phyloP scores from a whole-genome alignment of 257 asterid species.

The Solanum phureja region DNA sequence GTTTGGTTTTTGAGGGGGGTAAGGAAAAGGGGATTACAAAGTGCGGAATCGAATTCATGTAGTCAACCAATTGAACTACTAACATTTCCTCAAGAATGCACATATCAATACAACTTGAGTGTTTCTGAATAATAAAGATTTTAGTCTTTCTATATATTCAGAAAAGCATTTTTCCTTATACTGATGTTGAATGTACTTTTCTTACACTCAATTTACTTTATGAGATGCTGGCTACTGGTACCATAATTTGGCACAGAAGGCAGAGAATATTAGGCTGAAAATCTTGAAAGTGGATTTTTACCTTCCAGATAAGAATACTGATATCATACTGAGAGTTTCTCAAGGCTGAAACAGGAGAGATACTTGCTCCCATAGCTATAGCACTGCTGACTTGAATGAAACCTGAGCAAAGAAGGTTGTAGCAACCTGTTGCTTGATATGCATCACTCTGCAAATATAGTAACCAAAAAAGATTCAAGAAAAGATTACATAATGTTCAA shows the following conservation, averaged over 20 bases:
- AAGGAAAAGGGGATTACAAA: background rate
- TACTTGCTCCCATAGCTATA: slow-evolving; percentile 96
- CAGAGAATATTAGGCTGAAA: background rate
- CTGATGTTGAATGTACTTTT: background rate
- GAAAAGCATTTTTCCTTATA: background rate
- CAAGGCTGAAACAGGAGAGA: slow-evolving; percentile 69
- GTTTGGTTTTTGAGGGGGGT: background rate
- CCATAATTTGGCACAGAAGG: slow-evolving; percentile 5
- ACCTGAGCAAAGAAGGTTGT: slow-evolving; percentile 86
- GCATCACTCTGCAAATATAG: slow-evolving; percentile 67
- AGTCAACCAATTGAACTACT: background rate
- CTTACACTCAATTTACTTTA: background rate
- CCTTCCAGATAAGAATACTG: slow-evolving; percentile 89
- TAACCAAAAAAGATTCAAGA: background rate
- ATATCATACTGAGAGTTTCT: slow-evolving; percentile 71
- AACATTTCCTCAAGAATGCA: background rate
- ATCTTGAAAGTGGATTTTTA: slow-evolving; percentile 24
- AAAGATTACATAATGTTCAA: background rate
- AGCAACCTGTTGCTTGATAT: slow-evolving; percentile 95
- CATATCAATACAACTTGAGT: background rate
- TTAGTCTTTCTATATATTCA: background rate
- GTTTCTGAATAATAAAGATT: background rate
- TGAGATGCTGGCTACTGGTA: slow-evolving; percentile 1
- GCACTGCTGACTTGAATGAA: slow-evolving; percentile 82
- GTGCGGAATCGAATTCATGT: background rate